phyloP scores from a whole-genome alignment of 768 basidiomycete species.

The Lactarius hatsudake region DNA sequence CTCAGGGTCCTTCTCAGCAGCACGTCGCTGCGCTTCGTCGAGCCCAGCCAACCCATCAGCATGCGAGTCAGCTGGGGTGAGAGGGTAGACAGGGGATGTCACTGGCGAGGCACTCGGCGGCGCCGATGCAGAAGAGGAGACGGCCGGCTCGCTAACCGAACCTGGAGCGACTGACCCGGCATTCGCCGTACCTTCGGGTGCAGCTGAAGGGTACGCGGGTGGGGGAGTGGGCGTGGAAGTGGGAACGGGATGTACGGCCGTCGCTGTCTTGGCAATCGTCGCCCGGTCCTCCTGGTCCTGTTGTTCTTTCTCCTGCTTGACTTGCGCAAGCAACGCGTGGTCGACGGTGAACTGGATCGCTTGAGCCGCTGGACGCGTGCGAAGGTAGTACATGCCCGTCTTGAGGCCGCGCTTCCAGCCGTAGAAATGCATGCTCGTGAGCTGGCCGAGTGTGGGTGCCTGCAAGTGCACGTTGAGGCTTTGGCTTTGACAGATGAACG shows the following conservation, averaged over 20 bases:
- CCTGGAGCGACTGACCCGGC: neutral
- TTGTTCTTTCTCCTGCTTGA: slow-evolving; percentile 44
- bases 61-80: slow-evolving; percentile 26
- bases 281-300: slow-evolving; percentile 14
- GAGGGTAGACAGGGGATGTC: slow-evolving; percentile 31
- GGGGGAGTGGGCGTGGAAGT: neutral
- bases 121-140: slow-evolving; percentile 24
- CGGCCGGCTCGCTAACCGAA: neutral
- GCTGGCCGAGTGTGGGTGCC: slow-evolving; percentile 83
- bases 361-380: slow-evolving; percentile 90
- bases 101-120: slow-evolving; percentile 31
- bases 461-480: slow-evolving; percentile 91
- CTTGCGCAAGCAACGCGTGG: slow-evolving; percentile 67
- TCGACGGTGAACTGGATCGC: slow-evolving; percentile 99
- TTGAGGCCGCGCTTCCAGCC: slow-evolving; percentile 99
- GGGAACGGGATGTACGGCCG: slow-evolving; percentile 1
- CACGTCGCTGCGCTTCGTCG: slow-evolving; percentile 49
- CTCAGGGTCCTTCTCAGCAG: slow-evolving; percentile 64
- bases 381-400: slow-evolving; percentile 98
- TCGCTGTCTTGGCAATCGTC: neutral
- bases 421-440: slow-evolving; percentile 97
- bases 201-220: slow-evolving; percentile 9
- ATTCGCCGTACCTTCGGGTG: slow-evolving; percentile 1
- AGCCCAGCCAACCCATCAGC: slow-evolving; percentile 37
- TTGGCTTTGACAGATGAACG: slow-evolving; percentile 96